These are phyloP conservation scores for Pseudognaphalium luteoalbum DNA, from an alignment of 129 eudicot genomes.

Conservation along the genomic window DNA sequence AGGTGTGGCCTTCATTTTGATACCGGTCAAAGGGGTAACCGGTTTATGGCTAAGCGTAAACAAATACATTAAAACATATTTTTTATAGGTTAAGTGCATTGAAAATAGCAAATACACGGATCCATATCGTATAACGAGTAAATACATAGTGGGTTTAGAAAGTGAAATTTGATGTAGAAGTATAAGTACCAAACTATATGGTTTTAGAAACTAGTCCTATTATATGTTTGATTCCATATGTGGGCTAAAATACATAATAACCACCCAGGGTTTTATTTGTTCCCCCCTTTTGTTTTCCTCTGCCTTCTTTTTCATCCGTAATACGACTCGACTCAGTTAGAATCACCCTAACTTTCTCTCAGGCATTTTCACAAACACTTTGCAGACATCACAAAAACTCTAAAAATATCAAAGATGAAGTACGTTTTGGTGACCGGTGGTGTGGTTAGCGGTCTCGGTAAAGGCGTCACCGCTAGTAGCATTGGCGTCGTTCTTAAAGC, in stretches of 20 bases:
- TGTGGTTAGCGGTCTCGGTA: conserved; percentile 96
- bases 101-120: no score
- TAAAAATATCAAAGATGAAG: conserved; percentile 44
- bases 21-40: no score
- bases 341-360: conserved; percentile 15
- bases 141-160: background rate
- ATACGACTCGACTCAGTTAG: conserved; percentile 12
- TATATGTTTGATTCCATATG: conserved; percentile 28
- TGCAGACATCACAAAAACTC: conserved; percentile 2
- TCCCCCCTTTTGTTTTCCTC: background rate
- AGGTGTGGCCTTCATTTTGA: no score
- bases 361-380: conserved; percentile 43
- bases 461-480: conserved; percentile 96
- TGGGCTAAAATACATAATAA: conserved; percentile 9
- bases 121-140: no score
- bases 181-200: no score
- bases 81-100: no score
- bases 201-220: background rate
- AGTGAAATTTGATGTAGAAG: background rate
- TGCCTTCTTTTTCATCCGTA: background rate
- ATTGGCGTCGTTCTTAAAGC: conserved; percentile 91
- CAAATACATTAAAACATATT: no score
- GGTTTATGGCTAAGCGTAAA: no score
- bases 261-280: conserved; percentile 15
- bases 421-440: conserved; percentile 97